phyloP scores from a whole-genome alignment of 148 eudicot genomes.

The Rhododendron griersonianum region DNA sequence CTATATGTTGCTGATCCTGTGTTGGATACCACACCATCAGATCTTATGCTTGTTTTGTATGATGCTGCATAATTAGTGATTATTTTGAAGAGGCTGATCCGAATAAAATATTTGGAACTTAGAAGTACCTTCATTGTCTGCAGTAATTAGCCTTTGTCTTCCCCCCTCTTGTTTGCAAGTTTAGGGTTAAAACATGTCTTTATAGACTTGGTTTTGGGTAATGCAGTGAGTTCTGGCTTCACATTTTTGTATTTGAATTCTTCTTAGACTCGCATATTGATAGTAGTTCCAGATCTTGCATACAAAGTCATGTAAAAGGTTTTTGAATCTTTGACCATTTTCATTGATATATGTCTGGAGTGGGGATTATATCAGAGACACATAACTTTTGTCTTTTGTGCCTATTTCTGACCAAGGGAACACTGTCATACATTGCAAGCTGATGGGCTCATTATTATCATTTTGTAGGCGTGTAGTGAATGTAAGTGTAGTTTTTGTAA shows the following conservation, averaged over 20 bases:
- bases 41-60: not conserved
- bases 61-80: not conserved
- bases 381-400: not conserved
- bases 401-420: not conserved
- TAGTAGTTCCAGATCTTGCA: not conserved
- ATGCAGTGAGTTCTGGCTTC: not conserved
- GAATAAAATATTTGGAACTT: not conserved
- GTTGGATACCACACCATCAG: not conserved
- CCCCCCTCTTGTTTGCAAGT: not conserved
- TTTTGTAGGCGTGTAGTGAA: not conserved
- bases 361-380: not conserved
- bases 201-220: not conserved
- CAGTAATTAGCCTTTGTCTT: not conserved
- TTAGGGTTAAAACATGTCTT: not conserved
- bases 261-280: not conserved
- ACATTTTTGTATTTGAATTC: not conserved
- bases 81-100: not conserved
- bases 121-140: not conserved
- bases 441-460: not conserved
- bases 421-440: not conserved
- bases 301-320: not conserved
- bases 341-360: not conserved
- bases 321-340: not conserved
- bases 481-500: not conserved
- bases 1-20: not conserved